phyloP scores from a whole-genome alignment of 805 yeast species.

The Saturnispora kantuleensis region DNA sequence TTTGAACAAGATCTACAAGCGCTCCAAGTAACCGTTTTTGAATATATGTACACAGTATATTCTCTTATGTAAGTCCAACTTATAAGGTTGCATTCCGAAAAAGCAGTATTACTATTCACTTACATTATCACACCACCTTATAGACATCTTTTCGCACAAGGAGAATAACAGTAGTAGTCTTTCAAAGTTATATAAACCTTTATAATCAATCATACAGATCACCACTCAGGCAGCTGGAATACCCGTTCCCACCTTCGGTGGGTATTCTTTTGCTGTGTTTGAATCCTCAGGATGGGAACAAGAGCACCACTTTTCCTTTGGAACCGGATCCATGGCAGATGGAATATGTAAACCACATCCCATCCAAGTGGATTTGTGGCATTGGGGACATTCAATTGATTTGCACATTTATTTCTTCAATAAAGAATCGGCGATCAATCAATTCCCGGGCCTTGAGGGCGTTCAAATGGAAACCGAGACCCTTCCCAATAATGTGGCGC shows the following conservation, averaged over 20 bases:
- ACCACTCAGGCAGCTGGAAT: neutral
- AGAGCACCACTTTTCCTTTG: constrained; percentile 31
- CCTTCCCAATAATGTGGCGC: neutral
- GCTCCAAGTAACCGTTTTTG: constrained; percentile 51
- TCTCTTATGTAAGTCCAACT: neutral
- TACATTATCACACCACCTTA: no score
- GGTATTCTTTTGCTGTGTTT: constrained; percentile 23
- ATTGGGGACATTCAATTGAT: constrained; percentile 26
- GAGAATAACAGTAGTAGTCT: no score
- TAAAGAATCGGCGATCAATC: neutral
- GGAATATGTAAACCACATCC: constrained; percentile 40
- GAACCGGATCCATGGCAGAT: constrained; percentile 28
- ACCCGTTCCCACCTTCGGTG: constrained; percentile 31
- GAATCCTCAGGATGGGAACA: constrained; percentile 24
- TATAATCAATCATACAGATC: neutral
- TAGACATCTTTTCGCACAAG: no score
- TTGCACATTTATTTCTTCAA: constrained; percentile 26
- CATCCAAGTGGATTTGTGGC: constrained; percentile 29
- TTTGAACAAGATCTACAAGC: constrained; percentile 86
- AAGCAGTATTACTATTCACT: no score
- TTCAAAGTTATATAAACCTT: no score
- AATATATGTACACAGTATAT: neutral
- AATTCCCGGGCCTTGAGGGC: no score
- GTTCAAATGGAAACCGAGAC: no score
- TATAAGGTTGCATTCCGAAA: no score